Conservation (phyloP, 2,329 filamentous ascomycete species). For the Lachnellula hyalina region DNA sequence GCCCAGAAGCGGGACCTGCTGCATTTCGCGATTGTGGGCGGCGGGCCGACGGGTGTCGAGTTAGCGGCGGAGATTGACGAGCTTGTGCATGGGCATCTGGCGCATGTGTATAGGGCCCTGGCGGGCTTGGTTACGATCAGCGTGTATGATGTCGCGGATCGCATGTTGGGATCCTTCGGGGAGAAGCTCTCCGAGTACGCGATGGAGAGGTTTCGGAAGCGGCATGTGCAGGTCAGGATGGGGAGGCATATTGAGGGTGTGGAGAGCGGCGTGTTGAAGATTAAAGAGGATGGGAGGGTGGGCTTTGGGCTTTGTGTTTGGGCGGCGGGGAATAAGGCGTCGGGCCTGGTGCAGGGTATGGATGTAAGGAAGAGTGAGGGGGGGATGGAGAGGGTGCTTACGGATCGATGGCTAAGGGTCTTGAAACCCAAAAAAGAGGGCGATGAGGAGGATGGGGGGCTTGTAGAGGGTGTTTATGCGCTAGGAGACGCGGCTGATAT, state of each 20-base stretch:
- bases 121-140: slow-evolving; percentile 56
- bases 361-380: slow-evolving; percentile 31
- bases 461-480: slow-evolving; percentile 46
- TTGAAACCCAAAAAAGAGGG: slow-evolving; percentile 27
- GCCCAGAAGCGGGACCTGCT: slow-evolving; percentile 54
- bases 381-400: slow-evolving; percentile 52
- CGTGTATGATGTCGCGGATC: slow-evolving; percentile 68
- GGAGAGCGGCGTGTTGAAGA: slow-evolving; percentile 32
- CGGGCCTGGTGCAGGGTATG: slow-evolving; percentile 40
- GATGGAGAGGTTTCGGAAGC: slow-evolving; percentile 56
- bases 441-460: slow-evolving; percentile 29
- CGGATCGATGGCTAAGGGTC: slow-evolving; percentile 56
- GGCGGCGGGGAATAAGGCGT: slow-evolving; percentile 66
- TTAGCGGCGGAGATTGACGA: slow-evolving; percentile 71
- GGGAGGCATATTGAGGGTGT: slow-evolving; percentile 54
- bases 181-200: slow-evolving; percentile 63
- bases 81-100: slow-evolving; percentile 61
- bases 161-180: slow-evolving; percentile 72
- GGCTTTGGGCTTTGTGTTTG: slow-evolving; percentile 60
- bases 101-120: slow-evolving; percentile 56
- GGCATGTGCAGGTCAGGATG: slow-evolving; percentile 65
- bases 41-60: slow-evolving; percentile 64
- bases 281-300: slow-evolving; percentile 18
- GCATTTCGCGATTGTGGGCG: slow-evolving; percentile 70
- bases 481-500: slow-evolving; percentile 66